Evolutionary conservation across 1,284 basidiomycete genomes (phyloP), one percentile per base, ranked within the genome.

Genomic region (Cutaneotrichosporon sp.): DNA sequence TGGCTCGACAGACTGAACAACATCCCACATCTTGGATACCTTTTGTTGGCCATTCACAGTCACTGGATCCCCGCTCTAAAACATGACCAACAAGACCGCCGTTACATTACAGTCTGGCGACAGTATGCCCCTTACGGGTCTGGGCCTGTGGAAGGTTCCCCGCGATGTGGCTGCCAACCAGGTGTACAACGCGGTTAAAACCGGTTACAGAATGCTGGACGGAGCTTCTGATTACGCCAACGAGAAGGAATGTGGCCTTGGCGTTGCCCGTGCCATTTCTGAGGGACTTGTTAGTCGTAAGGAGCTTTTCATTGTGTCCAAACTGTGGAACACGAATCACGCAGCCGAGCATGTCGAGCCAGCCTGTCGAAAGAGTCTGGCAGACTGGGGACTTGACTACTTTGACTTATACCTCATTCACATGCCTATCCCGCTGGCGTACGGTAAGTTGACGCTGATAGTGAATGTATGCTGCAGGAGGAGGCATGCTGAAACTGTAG

Each of bases 291-390:
- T 84, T 38, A 76, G 76, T 47, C 79, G 84, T 8, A 77, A 82
- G 59, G 78, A 81, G 46, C 59, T 85, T 2, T 84, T 80, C 67
- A 65, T 86, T 37, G 59, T 61, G 29, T 57, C 60, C 37, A 64
- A 88, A 82, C 78, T 89, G 35, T 89, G 87, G 88, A 88, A 88
- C 74, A 87, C 85, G 6, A 86, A 55, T 50, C 57, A 59, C 46
- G 49, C 45, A 1, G 48, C 37, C 10, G 34, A 51, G 33, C 47
- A 54, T 12, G 56, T 58, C 41, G 56, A 58, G 49, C 39, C 46
- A 14, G 52, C 52, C 5, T 38, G 45, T 17, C 31, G 49, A 17
- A 45, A 49, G 45, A 25, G 20, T 9, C 37, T 58, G 7, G 74
- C 73, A 4, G 79, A 82, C 60, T 90, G 88, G 88, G 86, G 86